Evolutionary conservation across 2,329 filamentous ascomycete genomes (phyloP), one percentile per base, ranked within the genome.

Genomic region (Plenodomus tracheiphilus): DNA sequence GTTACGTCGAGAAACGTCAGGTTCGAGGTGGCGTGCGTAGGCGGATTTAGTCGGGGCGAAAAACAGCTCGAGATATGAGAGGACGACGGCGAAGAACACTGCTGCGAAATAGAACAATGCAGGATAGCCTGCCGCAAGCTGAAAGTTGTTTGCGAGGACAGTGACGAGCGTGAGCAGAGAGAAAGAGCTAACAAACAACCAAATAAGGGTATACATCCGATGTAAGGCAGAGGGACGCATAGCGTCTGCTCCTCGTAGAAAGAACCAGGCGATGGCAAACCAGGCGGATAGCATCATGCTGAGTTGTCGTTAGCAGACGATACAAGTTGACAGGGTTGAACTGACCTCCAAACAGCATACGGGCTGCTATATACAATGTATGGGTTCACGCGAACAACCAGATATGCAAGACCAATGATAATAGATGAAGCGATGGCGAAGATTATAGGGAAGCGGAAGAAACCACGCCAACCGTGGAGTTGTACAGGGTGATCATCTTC

Each of bases 321-420:
- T 11, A 3, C 15, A 22, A 20, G 10, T 10, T 9, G 3, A 16
- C 18, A 15, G 16, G 18, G 22, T 16, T 37, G 19, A 5, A 60
- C 61, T 37, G 64, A 75, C 71, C 70, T 73, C 90, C 91, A 96
- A 65, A 97, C 87, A 4, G 89, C 81, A 69, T 94, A 97, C 40
- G 86, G 81, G 62, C 88, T 95, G 73, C 90, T 92, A 75, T 97
- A 94, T n/a, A 94, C 78, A 61, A 97, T 91, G 62, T 90, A 82
- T 1, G 93, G 91, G 66, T 97, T 97, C 66, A 93, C 76, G 71
- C 94, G 95, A 32, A 83, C 83, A 36, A 96, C 64, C 43, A 97
- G 73, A 59, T 88, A 88, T 1, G 89, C 87, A 16, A 90, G 78
- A 0, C 84, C 89, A 19, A 95, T 71, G 0, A 88, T 84, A n/a